phyloP scores from a whole-genome alignment of 768 basidiomycete species.

The Lanmaoa pseudosensibilis region DNA sequence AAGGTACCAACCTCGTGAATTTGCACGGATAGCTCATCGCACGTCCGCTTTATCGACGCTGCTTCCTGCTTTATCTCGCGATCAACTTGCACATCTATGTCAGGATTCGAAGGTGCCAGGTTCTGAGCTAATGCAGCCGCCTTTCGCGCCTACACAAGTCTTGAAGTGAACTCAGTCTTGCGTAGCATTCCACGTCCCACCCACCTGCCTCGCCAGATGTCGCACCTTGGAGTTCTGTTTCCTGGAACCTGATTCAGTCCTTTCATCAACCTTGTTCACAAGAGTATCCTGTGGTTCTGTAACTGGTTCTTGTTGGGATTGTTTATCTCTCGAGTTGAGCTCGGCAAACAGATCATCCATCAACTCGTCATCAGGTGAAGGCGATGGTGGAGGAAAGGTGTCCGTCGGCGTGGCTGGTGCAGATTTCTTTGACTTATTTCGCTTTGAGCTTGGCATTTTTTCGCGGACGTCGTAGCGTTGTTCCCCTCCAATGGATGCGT shows the following conservation, averaged over 20 bases:
- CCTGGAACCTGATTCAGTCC: constrained; percentile 21
- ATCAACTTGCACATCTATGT: constrained; percentile 57
- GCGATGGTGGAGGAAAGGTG: constrained; percentile 25
- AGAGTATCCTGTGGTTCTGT: constrained; percentile 41
- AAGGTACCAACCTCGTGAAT: constrained; percentile 56
- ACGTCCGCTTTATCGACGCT: constrained; percentile 58
- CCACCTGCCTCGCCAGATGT: constrained; percentile 71
- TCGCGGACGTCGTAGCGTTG: no score
- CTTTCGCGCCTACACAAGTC: constrained; percentile 59
- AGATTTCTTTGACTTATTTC: constrained; percentile 54
- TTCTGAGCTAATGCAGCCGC: constrained; percentile 61
- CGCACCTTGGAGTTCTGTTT: constrained; percentile 63
- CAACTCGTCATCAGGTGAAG: constrained; percentile 51
- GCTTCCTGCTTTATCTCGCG: constrained; percentile 71
- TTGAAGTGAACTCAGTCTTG: background rate
- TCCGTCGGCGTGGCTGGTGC: constrained; percentile 27
- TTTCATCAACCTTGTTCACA: constrained; percentile 26
- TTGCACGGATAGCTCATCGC: constrained; percentile 63
- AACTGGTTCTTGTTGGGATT: constrained; percentile 50
- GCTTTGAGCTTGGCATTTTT: constrained; percentile 41
- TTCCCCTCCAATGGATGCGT: background rate
- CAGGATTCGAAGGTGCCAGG: constrained; percentile 52
- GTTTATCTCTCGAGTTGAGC: constrained; percentile 62
- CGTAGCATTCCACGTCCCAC: constrained; percentile 9
- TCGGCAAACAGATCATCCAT: constrained; percentile 77